Percentiles rank a stretch among this genome's conserved stretches.
phyloP scores from a whole-genome alignment of 441 rosid species.

The Populus hybrid region DNA sequence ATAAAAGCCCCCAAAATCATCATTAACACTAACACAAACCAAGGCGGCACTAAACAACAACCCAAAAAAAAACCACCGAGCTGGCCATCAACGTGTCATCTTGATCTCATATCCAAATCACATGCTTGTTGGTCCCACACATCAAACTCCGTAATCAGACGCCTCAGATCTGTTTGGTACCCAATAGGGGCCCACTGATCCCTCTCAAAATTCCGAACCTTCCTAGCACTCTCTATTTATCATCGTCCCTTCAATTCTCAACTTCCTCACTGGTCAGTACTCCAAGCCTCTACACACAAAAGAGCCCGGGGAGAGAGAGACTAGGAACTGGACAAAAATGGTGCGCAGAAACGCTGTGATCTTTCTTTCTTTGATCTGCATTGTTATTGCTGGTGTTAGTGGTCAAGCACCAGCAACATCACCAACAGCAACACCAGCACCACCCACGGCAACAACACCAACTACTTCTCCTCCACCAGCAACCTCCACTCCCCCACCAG shows the following conservation, averaged over 20 bases:
- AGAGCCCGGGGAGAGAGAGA: background rate
- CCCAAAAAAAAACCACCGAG: background rate
- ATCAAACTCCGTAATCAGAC: conserved; percentile 7
- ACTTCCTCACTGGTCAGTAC: background rate
- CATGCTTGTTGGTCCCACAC: background rate
- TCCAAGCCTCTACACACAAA: background rate
- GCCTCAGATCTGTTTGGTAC: conserved; percentile 24
- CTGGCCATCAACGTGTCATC: conserved; percentile 19
- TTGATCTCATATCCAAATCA: background rate
- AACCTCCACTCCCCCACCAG: conserved; percentile 25
- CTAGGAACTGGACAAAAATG: conserved; percentile 8
- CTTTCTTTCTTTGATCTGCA: conserved; percentile 36
- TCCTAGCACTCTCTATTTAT: conserved; percentile 13
- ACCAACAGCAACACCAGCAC: conserved; percentile 61
- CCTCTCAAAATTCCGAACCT: conserved; percentile 1
- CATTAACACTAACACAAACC: no score
- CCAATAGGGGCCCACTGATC: conserved; percentile 7
- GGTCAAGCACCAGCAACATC: conserved; percentile 64
- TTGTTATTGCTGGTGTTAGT: conserved; percentile 44
- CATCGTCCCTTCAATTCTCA: background rate
- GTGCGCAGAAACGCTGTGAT: conserved; percentile 4
- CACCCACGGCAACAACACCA: conserved; percentile 41
- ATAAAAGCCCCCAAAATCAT: no score
- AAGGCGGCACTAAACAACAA: no score
- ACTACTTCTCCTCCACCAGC: conserved; percentile 28